Evolutionary conservation across 2,329 filamentous ascomycete species (phyloP), one percentile per base, ranked within the genome.

Genomic region (Fusarium multiceps): DNA sequence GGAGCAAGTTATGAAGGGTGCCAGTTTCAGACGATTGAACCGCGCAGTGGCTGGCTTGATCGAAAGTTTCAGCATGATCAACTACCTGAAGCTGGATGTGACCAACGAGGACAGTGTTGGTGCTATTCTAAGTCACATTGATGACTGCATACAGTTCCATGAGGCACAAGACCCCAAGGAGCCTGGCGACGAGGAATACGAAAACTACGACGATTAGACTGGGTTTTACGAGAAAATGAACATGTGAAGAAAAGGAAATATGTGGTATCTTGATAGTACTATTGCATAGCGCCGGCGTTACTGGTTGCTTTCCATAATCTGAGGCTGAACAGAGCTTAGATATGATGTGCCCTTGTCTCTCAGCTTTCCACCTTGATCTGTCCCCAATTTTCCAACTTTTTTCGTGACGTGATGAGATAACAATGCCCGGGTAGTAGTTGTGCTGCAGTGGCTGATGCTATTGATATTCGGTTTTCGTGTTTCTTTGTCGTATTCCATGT

Each of bases 41-140:
- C 88, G 89, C 66, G 95, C 95, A 0, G 95, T 99, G 7, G 96
- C 93, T 1, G 89, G 92, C 55, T 83, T 99, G 70, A 97, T 99
- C 71, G 96, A 98, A 79, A 96, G 93, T 80, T 99, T 98, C 82
- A 97, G 94, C 82, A 97, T 99, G 93, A 93, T 99, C 14, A 97
- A 93, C 49, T 99, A 97, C 78, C 84, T 98, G 60, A 93, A 94
- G 82, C 84, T 98, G 46, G 93, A 98, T 77, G 92, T 91, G 28
- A 92, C 96, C 71, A 90, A 97, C 75, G 95, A 98, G 81, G 94
- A 98, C 75, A 98, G 95, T 76, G 90, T 98, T 6, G 91, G 87
- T 2, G 90, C 83, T 76, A 91, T 97, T 27, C 81, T 98, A 73
- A 97, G 93, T 83, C 93, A 97, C 81, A 96, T 98, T 73, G 94